Conservation (phyloP, 345 rosid genomes). For the Murraya paniculata region DNA sequence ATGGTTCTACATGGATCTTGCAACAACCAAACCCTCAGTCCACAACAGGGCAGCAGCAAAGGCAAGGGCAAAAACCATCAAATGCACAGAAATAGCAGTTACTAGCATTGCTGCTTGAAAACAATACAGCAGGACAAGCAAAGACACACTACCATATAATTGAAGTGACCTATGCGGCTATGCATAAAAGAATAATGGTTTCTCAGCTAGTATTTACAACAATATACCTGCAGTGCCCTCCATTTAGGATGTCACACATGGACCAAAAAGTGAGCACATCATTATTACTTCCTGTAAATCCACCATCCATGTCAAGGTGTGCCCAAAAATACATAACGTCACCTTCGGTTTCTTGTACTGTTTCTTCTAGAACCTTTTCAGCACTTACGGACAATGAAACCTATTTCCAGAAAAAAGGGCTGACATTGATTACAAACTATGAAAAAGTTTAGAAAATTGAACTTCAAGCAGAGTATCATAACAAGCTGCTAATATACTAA, state of each 20-base stretch:
- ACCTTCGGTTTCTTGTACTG: slow-evolving; percentile 53
- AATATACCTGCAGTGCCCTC: slow-evolving; percentile 67
- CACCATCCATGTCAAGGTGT: slow-evolving; percentile 49
- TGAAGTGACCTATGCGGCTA: background rate
- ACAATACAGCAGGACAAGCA: background rate
- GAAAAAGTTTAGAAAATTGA: background rate
- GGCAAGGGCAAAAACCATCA: background rate
- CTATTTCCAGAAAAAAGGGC: slow-evolving; percentile 33
- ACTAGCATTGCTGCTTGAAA: background rate
- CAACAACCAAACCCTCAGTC: background rate
- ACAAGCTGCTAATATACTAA: slow-evolving; percentile 1
- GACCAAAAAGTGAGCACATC: slow-evolving; percentile 66
- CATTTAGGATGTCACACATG: slow-evolving; percentile 68
- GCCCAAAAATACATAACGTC: slow-evolving; percentile 73
- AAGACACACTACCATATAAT: background rate
- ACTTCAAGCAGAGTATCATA: background rate
- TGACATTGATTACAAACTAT: background rate
- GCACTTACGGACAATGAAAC: slow-evolving; percentile 60
- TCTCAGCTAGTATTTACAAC: slow-evolving; percentile 4
- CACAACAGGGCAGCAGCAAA: too few relatives aligned
- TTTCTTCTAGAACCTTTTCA: slow-evolving; percentile 58
- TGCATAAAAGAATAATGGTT: background rate
- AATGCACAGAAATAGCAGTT: background rate
- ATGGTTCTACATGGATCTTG: background rate
- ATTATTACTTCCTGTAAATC: slow-evolving; percentile 33